These are phyloP conservation scores for Vitellaria paradoxa DNA, from an alignment of 179 eudicot genomes.

Conservation along the genomic window DNA sequence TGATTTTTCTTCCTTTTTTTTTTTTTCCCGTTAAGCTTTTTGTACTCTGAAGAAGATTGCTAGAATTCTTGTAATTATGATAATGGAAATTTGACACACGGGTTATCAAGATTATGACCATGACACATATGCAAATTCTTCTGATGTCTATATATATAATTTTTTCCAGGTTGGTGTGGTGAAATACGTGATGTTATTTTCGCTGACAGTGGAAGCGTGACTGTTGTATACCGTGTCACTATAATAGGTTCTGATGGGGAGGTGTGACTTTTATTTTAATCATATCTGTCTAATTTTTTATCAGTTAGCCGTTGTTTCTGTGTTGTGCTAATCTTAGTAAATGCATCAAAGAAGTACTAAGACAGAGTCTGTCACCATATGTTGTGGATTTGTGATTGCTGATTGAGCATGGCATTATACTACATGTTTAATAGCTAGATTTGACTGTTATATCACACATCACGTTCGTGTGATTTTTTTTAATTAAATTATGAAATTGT, in stretches of 20 bases:
- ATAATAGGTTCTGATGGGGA: constrained; percentile 94
- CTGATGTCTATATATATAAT: constrained; percentile 13
- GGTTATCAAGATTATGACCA: neutral
- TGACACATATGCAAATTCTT: neutral
- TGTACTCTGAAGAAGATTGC: neutral
- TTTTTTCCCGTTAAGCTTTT: no score
- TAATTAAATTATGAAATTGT: neutral
- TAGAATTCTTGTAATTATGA: neutral
- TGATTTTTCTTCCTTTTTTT: neutral
- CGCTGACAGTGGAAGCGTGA: constrained; percentile 83
- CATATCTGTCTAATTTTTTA: neutral
- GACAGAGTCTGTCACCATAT: neutral
- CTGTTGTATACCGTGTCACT: constrained; percentile 92
- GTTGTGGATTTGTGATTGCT: neutral
- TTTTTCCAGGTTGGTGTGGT: constrained; percentile 91
- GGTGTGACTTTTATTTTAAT: constrained; percentile 40
- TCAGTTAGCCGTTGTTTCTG: neutral
- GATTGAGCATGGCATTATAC: neutral
- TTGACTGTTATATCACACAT: neutral
- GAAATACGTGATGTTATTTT: constrained; percentile 96
- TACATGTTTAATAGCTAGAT: neutral
- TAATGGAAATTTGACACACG: neutral
- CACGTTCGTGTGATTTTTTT: neutral
- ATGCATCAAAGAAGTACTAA: neutral
- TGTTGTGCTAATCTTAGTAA: neutral